phyloP scores from a whole-genome alignment of 768 basidiomycete genomes.

The Trametes coccinea region DNA sequence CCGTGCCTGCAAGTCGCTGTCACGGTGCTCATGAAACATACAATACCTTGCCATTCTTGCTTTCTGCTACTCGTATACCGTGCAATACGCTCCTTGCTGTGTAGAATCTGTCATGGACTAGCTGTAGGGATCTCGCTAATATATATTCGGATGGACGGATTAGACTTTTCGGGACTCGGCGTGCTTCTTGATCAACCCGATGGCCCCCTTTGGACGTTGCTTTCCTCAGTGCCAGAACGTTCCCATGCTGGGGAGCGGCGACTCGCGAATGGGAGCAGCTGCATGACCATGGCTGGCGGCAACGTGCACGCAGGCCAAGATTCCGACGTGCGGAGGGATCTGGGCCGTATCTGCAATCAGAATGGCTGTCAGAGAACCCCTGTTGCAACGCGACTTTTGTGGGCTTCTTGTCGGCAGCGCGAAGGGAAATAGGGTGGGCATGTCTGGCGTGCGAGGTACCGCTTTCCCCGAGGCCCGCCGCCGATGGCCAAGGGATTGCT shows the following conservation, averaged over 20 bases:
- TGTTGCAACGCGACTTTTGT: too few species aligned
- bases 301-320: too few species aligned
- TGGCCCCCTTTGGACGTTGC: too few species aligned
- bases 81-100: slow-evolving; percentile 13
- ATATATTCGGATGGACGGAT: not conserved
- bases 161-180: not conserved
- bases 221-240: too few species aligned
- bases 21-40: too few species aligned
- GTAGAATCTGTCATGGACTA: slow-evolving; percentile 1
- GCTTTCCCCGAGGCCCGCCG: not conserved
- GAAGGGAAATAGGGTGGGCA: not conserved
- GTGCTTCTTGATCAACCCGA: too few species aligned
- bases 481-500: not conserved
- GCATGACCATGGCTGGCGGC: too few species aligned
- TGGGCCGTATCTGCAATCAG: not conserved
- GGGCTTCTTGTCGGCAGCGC: too few species aligned
- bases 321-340: not conserved
- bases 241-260: too few species aligned
- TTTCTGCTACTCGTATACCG: not conserved
- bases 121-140: not conserved
- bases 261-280: too few species aligned
- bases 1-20: too few species aligned
- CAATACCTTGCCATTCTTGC: not conserved
- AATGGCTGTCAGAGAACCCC: not conserved
- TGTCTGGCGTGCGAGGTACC: not conserved